Percentiles rank a stretch among this genome's conserved stretches.
These are phyloP conservation scores for Neurospora sp. DNA, from an alignment of 495 filamentous ascomycete genomes.

Conservation along the genomic window DNA sequence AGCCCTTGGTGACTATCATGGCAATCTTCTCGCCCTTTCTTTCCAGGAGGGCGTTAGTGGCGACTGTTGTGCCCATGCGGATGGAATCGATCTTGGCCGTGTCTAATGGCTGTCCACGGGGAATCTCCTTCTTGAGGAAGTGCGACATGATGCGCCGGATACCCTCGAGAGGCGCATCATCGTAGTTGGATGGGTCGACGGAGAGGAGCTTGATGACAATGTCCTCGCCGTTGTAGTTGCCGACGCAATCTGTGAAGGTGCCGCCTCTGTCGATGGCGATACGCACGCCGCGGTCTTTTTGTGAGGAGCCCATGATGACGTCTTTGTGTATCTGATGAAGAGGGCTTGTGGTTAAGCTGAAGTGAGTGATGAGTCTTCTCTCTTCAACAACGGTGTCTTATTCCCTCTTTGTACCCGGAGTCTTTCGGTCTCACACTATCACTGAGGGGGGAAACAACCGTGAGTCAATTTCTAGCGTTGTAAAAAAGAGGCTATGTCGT, in stretches of 20 bases:
- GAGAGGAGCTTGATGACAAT: conserved; percentile 82
- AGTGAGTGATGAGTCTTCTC: neutral
- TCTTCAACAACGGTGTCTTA: neutral
- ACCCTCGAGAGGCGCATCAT: conserved; percentile 81
- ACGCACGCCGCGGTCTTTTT: conserved; percentile 36
- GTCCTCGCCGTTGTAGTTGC: conserved; percentile 54
- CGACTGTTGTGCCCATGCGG: conserved; percentile 84
- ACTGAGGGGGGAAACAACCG: neutral
- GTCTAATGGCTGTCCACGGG: conserved; percentile 72
- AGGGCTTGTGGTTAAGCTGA: neutral
- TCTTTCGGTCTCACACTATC: neutral
- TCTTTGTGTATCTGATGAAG: neutral
- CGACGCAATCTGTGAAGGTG: conserved; percentile 64
- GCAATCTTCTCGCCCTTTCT: conserved; percentile 89
- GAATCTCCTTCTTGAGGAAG: conserved; percentile 65
- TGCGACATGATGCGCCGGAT: conserved; percentile 82
- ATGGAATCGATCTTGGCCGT: conserved; percentile 76
- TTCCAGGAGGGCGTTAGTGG: conserved; percentile 83
- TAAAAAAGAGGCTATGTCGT: neutral
- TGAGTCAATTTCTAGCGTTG: neutral
- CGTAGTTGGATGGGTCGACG: conserved; percentile 82
- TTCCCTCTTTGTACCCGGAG: neutral
- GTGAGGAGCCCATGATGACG: conserved; percentile 2
- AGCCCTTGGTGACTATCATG: conserved; percentile 85
- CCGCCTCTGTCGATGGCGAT: conserved; percentile 59